Conservation (phyloP, 306 rosid species). For the Trifolium pratense region DNA sequence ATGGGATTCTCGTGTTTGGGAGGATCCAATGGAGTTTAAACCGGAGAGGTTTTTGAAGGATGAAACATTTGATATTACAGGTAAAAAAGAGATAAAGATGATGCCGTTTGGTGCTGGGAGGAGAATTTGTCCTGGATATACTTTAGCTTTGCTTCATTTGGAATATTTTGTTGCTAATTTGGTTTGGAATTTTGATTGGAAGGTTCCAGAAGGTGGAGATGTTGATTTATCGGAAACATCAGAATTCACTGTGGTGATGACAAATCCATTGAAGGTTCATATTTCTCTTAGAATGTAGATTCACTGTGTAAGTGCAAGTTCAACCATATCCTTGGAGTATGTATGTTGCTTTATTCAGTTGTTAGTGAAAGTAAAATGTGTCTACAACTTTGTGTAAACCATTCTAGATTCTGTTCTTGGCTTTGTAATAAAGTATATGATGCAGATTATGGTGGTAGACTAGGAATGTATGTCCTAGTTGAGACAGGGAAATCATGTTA, state of each 20-base stretch:
- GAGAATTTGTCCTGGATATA: conserved; percentile 53
- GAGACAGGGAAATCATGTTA: too few species aligned
- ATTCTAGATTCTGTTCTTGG: too few species aligned
- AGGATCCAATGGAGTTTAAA: conserved; percentile 50
- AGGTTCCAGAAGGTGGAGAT: neutral
- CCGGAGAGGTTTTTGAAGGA: conserved; percentile 48
- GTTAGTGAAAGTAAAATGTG: too few species aligned
- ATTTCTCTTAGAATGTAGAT: conserved; percentile 36
- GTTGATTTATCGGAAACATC: conserved; percentile 49
- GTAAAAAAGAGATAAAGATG: conserved; percentile 52
- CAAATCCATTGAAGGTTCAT: conserved; percentile 43
- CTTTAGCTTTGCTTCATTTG: conserved; percentile 46
- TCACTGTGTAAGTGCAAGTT: neutral
- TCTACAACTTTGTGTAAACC: too few species aligned
- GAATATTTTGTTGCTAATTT: conserved; percentile 57
- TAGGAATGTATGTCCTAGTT: too few species aligned
- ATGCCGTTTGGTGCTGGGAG: conserved; percentile 58
- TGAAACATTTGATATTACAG: conserved; percentile 41
- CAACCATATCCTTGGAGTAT: too few species aligned
- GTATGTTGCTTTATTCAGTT: too few species aligned
- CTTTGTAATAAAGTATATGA: neutral
- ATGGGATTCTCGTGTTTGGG: conserved; percentile 56
- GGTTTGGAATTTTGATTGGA: conserved; percentile 52
- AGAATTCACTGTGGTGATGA: conserved; percentile 50
- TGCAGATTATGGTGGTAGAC: conserved; percentile 55